phyloP scores from a whole-genome alignment of 257 asterid species.

The Mitragyna speciosa region DNA sequence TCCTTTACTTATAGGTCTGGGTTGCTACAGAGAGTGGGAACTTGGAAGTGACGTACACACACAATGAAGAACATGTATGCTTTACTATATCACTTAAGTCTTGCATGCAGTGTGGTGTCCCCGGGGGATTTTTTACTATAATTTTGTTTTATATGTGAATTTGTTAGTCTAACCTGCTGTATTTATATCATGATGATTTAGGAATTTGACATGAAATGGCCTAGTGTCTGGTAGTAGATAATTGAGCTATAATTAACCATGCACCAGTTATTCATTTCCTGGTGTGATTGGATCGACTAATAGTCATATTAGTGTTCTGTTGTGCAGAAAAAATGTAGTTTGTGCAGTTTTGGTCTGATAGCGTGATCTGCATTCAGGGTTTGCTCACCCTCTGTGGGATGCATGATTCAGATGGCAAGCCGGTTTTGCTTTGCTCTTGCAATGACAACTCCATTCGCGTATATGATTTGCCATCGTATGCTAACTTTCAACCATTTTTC shows the following conservation, averaged over 20 bases:
- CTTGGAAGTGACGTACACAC: conserved; percentile 93
- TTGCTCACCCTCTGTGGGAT: conserved; percentile 81
- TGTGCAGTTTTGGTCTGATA: conserved; percentile 8
- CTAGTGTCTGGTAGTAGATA: neutral
- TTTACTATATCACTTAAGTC: conserved; percentile 8
- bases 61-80: conserved; percentile 78
- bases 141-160: neutral
- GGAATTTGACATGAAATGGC: neutral
- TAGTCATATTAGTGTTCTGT: neutral
- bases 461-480: conserved; percentile 97
- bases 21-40: conserved; percentile 77
- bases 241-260: neutral
- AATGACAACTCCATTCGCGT: conserved; percentile 71
- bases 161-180: neutral
- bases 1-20: conserved; percentile 63
- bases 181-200: neutral
- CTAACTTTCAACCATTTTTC: conserved; percentile 7
- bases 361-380: conserved; percentile 54
- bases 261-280: neutral
- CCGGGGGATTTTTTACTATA: neutral
- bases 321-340: neutral
- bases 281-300: neutral
- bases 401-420: conserved; percentile 93
- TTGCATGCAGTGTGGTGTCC: neutral
- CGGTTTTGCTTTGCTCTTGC: conserved; percentile 81